Percentiles rank a stretch among this genome's conserved stretches.
These are phyloP conservation scores for Naganishia albida DNA, from an alignment of 1,284 basidiomycete genomes.

Conservation along the genomic window DNA sequence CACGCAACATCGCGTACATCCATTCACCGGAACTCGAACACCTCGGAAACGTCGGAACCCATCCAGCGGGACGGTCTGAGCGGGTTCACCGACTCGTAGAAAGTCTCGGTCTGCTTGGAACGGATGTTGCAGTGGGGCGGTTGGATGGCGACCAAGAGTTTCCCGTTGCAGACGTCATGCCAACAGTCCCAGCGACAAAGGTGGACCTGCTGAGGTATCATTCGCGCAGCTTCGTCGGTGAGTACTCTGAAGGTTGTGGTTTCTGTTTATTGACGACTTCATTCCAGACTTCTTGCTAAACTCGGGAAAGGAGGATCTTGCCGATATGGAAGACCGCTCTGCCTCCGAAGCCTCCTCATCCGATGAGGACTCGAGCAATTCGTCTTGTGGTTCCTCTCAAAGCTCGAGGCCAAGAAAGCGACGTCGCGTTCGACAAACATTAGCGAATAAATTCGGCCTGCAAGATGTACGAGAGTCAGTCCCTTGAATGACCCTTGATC, in stretches of 20 bases:
- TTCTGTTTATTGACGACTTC: background rate
- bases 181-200: slow-evolving; percentile 38
- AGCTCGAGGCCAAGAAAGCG: slow-evolving; percentile 1
- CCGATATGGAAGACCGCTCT: background rate
- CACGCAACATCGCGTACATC: slow-evolving; percentile 38
- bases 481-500: background rate
- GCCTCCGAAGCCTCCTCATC: background rate
- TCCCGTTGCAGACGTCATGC: slow-evolving; percentile 38
- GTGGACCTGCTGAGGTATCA: slow-evolving; percentile 54
- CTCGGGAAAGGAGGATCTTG: background rate
- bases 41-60: slow-evolving; percentile 63
- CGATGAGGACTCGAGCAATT: background rate
- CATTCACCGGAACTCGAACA: slow-evolving; percentile 44
- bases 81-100: slow-evolving; percentile 73
- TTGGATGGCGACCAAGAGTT: slow-evolving; percentile 58
- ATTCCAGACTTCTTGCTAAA: slow-evolving; percentile 10
- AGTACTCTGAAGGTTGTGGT: slow-evolving; percentile 23
- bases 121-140: slow-evolving; percentile 53
- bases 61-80: slow-evolving; percentile 75
- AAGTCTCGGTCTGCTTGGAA: slow-evolving; percentile 53
- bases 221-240: slow-evolving; percentile 53
- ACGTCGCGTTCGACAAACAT: slow-evolving; percentile 6
- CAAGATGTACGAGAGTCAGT: slow-evolving; percentile 9
- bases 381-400: background rate
- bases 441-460: slow-evolving; percentile 17